Evolutionary conservation across 441 rosid species (phyloP), one percentile per base, ranked within the genome.

Genomic region (Flueggea neowawraea): DNA sequence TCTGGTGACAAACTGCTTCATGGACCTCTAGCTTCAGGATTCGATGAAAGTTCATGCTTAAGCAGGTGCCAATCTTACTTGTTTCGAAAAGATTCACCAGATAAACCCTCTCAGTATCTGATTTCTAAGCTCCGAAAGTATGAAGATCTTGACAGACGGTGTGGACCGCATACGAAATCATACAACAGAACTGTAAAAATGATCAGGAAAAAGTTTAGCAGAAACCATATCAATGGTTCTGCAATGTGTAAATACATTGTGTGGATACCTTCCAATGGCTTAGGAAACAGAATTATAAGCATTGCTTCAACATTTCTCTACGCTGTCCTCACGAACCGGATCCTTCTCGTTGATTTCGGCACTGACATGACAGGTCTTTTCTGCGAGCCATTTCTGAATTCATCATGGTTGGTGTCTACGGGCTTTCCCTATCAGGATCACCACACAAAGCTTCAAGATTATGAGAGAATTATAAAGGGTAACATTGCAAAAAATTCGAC

Each of bases 271-370:
- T 73, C 68, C 55, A 80, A 80, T 22, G 93, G 93, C 4, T 66
- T 84, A 31, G 93, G 90, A 58, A 84, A 87, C 65, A 69, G 86
- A 70, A 78, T 87, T 57, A 28, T 84, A 14, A 75, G 86, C 39
- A 66, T 84, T 54, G 80, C 75, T 55, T 82, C 93, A 6, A 68
- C 82, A 43, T 84, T 84, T 74, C 81, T 79, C 54, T 87, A 84
- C 39, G 85, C 93, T 6, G 74, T 87, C 60, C 81, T 87, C 70
- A 87, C 93, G 2, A 72, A 87, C 44, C 76, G 93, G 56, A 83
- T 87, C 55, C 64, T 84, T 22, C 85, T 87, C 0, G 77, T 84
- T n/a, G 90, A 87, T 33, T 83, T 78, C 13, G 79, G 82, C 33
- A 67, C 31, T 11, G 88, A 79, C 59, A 80, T 79, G 82, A 66